These are phyloP conservation scores for Nicotiana obtusifolia DNA, from an alignment of 257 asterid genomes.

Conservation along the genomic window DNA sequence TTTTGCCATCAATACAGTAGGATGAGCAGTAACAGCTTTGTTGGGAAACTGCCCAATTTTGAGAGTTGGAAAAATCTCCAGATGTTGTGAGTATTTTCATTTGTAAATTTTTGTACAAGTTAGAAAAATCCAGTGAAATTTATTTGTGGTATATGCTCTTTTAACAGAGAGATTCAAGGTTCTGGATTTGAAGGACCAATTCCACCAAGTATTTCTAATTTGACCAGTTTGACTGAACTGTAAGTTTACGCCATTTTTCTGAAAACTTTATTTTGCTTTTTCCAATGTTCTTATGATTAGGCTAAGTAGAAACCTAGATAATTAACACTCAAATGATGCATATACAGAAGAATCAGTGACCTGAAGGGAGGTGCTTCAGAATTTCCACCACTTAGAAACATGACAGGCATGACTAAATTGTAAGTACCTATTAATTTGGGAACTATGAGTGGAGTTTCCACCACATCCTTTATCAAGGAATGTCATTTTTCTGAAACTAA, in stretches of 20 bases:
- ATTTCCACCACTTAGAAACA: slow-evolving; percentile 40
- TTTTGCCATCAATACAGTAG: slow-evolving; percentile 28
- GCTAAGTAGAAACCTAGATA: neutral
- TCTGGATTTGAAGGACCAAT: slow-evolving; percentile 64
- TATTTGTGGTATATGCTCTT: neutral
- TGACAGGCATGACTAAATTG: slow-evolving; percentile 33
- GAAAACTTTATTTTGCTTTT: neutral
- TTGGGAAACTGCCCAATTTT: slow-evolving; percentile 45
- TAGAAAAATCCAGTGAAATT: neutral
- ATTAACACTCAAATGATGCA: slow-evolving; percentile 1
- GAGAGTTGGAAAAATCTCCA: slow-evolving; percentile 37
- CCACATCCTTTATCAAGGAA: neutral
- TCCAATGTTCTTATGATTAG: neutral
- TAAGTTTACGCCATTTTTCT: slow-evolving; percentile 22
- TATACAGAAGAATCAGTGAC: slow-evolving; percentile 52
- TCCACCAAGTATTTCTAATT: slow-evolving; percentile 38
- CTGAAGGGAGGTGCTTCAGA: slow-evolving; percentile 39
- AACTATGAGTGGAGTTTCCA: slow-evolving; percentile 3
- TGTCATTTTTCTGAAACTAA: neutral
- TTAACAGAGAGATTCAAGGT: slow-evolving; percentile 52
- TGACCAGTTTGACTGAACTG: slow-evolving; percentile 44
- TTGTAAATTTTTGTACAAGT: neutral
- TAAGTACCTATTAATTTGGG: slow-evolving; percentile 26
- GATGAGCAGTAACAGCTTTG: slow-evolving; percentile 51
- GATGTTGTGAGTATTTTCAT: slow-evolving; percentile 35